A percentile compares a stretch with the other conserved stretches of the same genome.
phyloP scores from a whole-genome alignment of 2,329 filamentous ascomycete genomes.

The Ophiostoma tasmaniense region DNA sequence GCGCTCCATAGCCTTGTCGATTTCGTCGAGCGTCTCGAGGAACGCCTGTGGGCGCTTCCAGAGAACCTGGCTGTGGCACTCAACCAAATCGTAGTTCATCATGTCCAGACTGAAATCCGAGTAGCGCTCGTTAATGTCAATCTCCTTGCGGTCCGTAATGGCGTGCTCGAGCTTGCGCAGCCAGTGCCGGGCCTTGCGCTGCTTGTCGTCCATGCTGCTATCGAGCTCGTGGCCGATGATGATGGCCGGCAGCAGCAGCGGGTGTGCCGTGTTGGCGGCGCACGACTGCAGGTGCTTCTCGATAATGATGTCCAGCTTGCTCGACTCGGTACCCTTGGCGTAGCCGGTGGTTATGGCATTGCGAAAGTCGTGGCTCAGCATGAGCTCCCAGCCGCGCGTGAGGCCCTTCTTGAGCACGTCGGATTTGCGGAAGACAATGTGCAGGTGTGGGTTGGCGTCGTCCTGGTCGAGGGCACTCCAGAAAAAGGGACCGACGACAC shows the following conservation, averaged over 20 bases:
- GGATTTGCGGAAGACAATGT: slow-evolving; percentile 57
- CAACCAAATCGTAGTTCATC: slow-evolving; percentile 53
- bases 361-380: slow-evolving; percentile 49
- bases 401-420: slow-evolving; percentile 56
- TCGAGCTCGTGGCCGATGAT: slow-evolving; percentile 51
- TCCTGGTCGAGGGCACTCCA: slow-evolving; percentile 51
- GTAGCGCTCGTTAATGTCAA: slow-evolving; percentile 47
- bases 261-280: slow-evolving; percentile 44
- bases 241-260: slow-evolving; percentile 50
- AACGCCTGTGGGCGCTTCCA: slow-evolving; percentile 48
- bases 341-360: slow-evolving; percentile 51
- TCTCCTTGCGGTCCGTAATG: slow-evolving; percentile 52
- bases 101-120: slow-evolving; percentile 49
- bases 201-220: slow-evolving; percentile 48
- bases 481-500: slow-evolving; percentile 55
- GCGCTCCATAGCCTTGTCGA: slow-evolving; percentile 18
- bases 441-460: slow-evolving; percentile 48
- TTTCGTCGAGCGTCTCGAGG: slow-evolving; percentile 23
- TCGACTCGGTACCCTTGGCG: slow-evolving; percentile 52
- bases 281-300: slow-evolving; percentile 41
- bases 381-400: slow-evolving; percentile 57
- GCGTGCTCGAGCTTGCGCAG: slow-evolving; percentile 52
- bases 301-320: slow-evolving; percentile 43
- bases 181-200: slow-evolving; percentile 56
- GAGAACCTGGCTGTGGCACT: slow-evolving; percentile 41